Evolutionary conservation across 495 filamentous ascomycete genomes (phyloP), one percentile per base, ranked within the genome.

Genomic region (Geoglossum glabrum): DNA sequence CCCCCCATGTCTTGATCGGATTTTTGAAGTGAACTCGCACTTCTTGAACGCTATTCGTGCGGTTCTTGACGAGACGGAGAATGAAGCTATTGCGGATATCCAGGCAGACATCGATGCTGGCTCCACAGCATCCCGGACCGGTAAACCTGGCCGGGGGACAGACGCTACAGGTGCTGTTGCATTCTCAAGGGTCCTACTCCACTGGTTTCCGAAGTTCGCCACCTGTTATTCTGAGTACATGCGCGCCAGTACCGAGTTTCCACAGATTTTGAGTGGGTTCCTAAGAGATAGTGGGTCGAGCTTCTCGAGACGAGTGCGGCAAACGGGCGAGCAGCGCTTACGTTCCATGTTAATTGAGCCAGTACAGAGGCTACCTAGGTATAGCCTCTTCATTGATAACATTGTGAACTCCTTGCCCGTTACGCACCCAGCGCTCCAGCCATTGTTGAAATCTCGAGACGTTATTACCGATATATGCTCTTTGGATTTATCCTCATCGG

Each of bases 341-440:
- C 86, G 87, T 40, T 95, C 90, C n/a, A 74, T 90, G 55, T 74
- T 97, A 46, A 97, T 97, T 69, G 92, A 99, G 69, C 92, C 92
- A 0, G 89, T 99, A 9, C 92, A 99, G 67, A 77, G 92, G 26
- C 76, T 99, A 55, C 92, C 92, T 40, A 85, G 92, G 6, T 99
- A 99, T 68, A 95, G 84, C 65, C 73, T 99, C 8, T 81, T 96
- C 62, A 95, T 99, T 61, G 93, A 97, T 70, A 90, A 90, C 61
- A 96, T 99, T 68, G 76, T 87, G 55, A 79, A 81, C 60, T 83
- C 81, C 61, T 75, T 99, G 10, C 89, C 90, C 7, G 75, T 86
- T 40, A 80, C 84, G 10, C 88, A 97, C 64, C 84, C 85, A 19
- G 89, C 88, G 0, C 73, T 95, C 51, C 79, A 83, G 60, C 74